A percentile compares a stretch with the other conserved stretches of the same genome.
Conservation (phyloP, 352 stramenopile species). For the Pythium vanterpoolii region DNA sequence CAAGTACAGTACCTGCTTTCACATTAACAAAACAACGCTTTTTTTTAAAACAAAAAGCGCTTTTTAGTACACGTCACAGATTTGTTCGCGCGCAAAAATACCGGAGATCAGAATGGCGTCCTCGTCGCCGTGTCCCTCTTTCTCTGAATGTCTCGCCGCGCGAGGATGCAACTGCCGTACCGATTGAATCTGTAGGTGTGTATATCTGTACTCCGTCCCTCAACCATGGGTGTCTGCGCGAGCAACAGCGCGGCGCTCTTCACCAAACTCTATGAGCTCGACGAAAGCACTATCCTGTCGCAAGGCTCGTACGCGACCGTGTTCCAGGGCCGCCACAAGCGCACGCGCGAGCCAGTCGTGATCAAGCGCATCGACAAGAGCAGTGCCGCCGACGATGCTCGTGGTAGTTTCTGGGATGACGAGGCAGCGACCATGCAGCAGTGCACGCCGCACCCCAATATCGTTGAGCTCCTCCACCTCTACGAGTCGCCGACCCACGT, state of each 20-base stretch:
- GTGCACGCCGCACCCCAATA: constrained; percentile 50
- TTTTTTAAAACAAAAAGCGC: neutral
- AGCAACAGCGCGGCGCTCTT: constrained; percentile 32
- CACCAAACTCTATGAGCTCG: constrained; percentile 36
- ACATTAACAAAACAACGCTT: neutral
- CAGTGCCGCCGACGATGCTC: neutral
- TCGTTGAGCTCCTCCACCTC: constrained; percentile 48
- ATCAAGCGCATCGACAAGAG: constrained; percentile 67
- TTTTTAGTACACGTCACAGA: constrained; percentile 6
- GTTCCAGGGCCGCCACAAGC: constrained; percentile 38
- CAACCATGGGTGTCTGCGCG: constrained; percentile 44
- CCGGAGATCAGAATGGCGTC: neutral
- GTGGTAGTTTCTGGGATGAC: constrained; percentile 33
- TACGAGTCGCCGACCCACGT: constrained; percentile 48
- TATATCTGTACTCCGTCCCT: neutral
- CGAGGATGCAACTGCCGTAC: neutral
- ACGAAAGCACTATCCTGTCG: constrained; percentile 40
- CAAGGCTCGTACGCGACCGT: constrained; percentile 46
- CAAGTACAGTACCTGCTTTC: neutral
- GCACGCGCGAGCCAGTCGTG: constrained; percentile 33
- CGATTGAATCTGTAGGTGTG: neutral
- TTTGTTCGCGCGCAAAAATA: neutral
- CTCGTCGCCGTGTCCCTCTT: neutral
- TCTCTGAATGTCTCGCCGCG: neutral
- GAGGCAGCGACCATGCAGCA: constrained; percentile 49